Evolutionary conservation across 768 basidiomycete species (phyloP).

Genomic region (Vararia minispora): DNA sequence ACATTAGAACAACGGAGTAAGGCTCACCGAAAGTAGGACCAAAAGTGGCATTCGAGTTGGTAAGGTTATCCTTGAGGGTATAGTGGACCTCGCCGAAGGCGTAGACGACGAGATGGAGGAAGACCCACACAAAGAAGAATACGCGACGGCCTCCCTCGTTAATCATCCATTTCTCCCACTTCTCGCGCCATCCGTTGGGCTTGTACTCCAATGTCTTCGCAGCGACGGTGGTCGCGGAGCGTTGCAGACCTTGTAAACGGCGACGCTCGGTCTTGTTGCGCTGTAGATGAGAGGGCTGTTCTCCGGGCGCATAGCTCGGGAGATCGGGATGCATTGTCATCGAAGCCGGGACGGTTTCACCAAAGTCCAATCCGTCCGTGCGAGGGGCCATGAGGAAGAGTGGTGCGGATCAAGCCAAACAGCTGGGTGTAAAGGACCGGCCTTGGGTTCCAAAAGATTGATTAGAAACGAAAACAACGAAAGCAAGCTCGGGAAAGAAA

Average conservation of each 20-base stretch:
- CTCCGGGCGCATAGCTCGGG: slow-evolving; percentile 5
- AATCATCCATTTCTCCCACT: slow-evolving; percentile 77
- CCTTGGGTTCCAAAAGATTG: no score
- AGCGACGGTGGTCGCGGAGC: slow-evolving; percentile 31
- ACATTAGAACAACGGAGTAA: not conserved
- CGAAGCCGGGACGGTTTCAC: slow-evolving; percentile 14
- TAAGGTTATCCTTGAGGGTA: slow-evolving; percentile 66
- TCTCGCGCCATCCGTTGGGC: slow-evolving; percentile 32
- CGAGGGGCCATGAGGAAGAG: no score
- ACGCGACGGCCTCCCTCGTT: slow-evolving; percentile 77
- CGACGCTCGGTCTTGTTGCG: slow-evolving; percentile 81
- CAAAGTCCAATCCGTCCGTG: slow-evolving; percentile 11
- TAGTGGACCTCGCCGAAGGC: slow-evolving; percentile 73
- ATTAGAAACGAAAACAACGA: no score
- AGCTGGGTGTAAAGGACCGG: no score
- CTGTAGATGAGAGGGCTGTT: slow-evolving; percentile 42
- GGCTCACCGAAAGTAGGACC: slow-evolving; percentile 66
- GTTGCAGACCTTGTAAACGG: slow-evolving; percentile 79
- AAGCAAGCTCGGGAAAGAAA: no score
- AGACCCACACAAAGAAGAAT: slow-evolving; percentile 73
- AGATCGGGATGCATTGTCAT: slow-evolving; percentile 9
- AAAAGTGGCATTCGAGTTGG: slow-evolving; percentile 53
- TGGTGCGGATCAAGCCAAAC: slow-evolving; percentile 19
- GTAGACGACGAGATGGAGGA: slow-evolving; percentile 72
- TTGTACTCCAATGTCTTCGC: slow-evolving; percentile 21